Conservation (phyloP, 768 basidiomycete species). For the Rhodosporidiobolus odoratus region DNA sequence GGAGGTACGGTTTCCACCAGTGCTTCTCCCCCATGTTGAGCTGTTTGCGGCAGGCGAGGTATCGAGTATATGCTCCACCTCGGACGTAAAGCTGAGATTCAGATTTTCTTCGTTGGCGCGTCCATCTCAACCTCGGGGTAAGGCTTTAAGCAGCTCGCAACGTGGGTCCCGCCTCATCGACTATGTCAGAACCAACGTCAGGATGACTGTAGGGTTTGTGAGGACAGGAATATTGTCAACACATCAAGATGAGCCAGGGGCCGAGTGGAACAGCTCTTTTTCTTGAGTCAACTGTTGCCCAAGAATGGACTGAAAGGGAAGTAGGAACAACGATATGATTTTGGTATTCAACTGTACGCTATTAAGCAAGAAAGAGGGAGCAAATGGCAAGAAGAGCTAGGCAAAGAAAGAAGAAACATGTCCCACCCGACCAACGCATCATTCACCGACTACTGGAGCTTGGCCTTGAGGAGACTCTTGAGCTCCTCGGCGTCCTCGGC, state of each 20-base stretch:
- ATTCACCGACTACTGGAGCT: constrained; percentile 45
- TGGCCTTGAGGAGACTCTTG: constrained; percentile 68
- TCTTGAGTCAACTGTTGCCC: too few species aligned
- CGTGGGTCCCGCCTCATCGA: constrained; percentile 7
- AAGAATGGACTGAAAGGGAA: too few species aligned
- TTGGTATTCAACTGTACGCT: not conserved
- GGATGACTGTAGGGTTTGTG: too few species aligned
- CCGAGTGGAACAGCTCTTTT: too few species aligned
- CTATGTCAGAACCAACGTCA: constrained; percentile 9
- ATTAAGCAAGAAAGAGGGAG: not conserved
- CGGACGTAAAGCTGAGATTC: constrained; percentile 89
- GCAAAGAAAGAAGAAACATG: not conserved
- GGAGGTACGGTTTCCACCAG: constrained; percentile 56
- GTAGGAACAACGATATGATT: not conserved
- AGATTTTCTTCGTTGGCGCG: constrained; percentile 48
- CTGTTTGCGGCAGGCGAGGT: constrained; percentile 59
- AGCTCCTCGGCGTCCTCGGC: constrained; percentile 89
- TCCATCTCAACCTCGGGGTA: not conserved
- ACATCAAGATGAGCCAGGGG: too few species aligned
- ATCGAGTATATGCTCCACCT: constrained; percentile 70
- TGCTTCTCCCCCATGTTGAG: not conserved
- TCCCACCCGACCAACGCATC: too few species aligned
- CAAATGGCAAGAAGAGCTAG: not conserved
- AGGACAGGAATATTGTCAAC: too few species aligned
- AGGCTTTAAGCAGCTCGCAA: not conserved